These are phyloP conservation scores for Cystofilobasidium macerans DNA, from an alignment of 768 basidiomycete species.

Conservation along the genomic window DNA sequence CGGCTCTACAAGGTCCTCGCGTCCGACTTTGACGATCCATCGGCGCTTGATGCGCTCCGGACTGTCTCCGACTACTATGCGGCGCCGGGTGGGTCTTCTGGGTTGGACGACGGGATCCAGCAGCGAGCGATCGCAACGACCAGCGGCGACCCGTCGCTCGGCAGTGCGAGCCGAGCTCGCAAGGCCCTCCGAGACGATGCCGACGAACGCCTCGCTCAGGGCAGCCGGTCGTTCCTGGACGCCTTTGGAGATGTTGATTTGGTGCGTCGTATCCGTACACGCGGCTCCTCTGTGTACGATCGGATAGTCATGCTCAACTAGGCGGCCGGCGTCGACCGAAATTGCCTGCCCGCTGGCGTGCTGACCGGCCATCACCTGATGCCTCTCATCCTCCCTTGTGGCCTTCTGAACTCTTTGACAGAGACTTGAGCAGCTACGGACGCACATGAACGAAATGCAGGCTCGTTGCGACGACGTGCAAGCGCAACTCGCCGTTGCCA, in stretches of 20 bases:
- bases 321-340: too few relatives aligned
- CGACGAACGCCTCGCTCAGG: slow-evolving; percentile 67
- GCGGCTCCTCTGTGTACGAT: too few relatives aligned
- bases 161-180: slow-evolving; percentile 46
- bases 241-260: slow-evolving; percentile 82
- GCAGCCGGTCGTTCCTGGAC: slow-evolving; percentile 67
- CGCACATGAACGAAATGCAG: slow-evolving; percentile 69
- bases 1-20: slow-evolving; percentile 84
- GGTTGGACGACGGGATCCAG: slow-evolving; percentile 30
- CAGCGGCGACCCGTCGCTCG: slow-evolving; percentile 29
- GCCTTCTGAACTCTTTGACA: slow-evolving; percentile 35
- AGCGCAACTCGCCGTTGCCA: slow-evolving; percentile 59
- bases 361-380: background rate
- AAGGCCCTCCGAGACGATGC: slow-evolving; percentile 74
- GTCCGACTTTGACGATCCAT: slow-evolving; percentile 42
- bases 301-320: too few relatives aligned
- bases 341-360: too few relatives aligned
- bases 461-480: slow-evolving; percentile 72
- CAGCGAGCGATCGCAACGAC: slow-evolving; percentile 33
- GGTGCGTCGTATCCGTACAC: slow-evolving; percentile 52
- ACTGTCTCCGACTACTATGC: slow-evolving; percentile 73
- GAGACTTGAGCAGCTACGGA: slow-evolving; percentile 74
- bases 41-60: slow-evolving; percentile 55
- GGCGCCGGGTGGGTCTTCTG: background rate
- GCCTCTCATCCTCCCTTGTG: background rate